These are phyloP conservation scores for Carex scoparia DNA, from an alignment of 176 grass and related monocot species.

Conservation along the genomic window DNA sequence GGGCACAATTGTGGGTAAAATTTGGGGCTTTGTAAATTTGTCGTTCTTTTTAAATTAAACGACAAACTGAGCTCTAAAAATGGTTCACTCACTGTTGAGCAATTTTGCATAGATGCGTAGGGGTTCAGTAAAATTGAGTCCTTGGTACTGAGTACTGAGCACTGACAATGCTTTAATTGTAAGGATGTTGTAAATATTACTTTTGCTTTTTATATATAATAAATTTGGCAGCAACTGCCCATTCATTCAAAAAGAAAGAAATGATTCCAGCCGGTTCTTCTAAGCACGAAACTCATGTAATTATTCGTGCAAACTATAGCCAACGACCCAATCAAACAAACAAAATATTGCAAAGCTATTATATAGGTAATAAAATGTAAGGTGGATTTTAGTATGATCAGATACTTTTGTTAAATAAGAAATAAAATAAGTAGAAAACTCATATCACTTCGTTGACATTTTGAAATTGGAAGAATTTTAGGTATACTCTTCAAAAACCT, in stretches of 20 bases:
- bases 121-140: too few species aligned
- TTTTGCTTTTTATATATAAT: too few species aligned
- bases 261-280: neutral
- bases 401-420: neutral
- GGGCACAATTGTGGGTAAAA: neutral
- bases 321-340: neutral
- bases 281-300: neutral
- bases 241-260: neutral
- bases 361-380: too few species aligned
- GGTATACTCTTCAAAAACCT: too few species aligned
- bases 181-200: too few species aligned
- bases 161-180: too few species aligned
- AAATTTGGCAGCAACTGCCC: too few species aligned
- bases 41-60: slow-evolving; percentile 12
- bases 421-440: neutral
- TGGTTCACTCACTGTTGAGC: too few species aligned
- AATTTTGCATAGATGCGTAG: too few species aligned
- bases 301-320: neutral
- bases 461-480: neutral
- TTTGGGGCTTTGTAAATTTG: neutral
- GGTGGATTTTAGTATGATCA: too few species aligned
- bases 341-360: too few species aligned
- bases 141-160: too few species aligned
- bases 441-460: neutral
- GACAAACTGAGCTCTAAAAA: neutral